Evolutionary conservation across 2,329 filamentous ascomycete species (phyloP).

Genomic region (Venturia effusa): DNA sequence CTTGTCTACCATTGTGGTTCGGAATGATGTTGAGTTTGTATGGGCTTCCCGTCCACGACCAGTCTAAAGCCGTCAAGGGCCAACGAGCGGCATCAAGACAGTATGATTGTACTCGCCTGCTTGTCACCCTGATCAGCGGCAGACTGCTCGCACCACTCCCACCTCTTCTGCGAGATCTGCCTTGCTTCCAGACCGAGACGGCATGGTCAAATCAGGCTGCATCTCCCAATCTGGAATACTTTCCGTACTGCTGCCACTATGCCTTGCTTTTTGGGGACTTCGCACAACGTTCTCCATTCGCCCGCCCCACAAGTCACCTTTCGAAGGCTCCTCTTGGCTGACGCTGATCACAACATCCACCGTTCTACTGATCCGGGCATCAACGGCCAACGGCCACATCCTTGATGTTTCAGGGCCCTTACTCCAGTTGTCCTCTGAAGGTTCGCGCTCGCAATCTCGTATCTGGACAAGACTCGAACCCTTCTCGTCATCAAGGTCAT

Average conservation of each 20-base stretch:
- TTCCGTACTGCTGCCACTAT: neutral
- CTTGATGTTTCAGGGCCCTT: constrained; percentile 3
- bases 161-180: neutral
- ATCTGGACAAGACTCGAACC: neutral
- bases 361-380: neutral
- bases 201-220: constrained; percentile 8
- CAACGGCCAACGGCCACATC: constrained; percentile 7
- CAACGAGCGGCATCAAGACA: neutral
- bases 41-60: neutral
- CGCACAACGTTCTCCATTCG: neutral
- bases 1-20: neutral
- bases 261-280: neutral
- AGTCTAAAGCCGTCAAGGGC: neutral
- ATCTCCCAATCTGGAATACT: constrained; percentile 8
- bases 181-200: neutral
- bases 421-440: neutral
- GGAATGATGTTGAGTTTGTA: neutral
- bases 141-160: constrained; percentile 5
- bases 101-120: neutral
- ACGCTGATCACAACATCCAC: constrained; percentile 10
- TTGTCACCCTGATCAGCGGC: constrained; percentile 1
- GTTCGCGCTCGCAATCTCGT: neutral
- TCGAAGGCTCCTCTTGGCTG: neutral
- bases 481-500: neutral
- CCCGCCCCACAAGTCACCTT: neutral